These are phyloP conservation scores for Farysia itapuensis DNA, from an alignment of 1,284 basidiomycete genomes.

Conservation along the genomic window DNA sequence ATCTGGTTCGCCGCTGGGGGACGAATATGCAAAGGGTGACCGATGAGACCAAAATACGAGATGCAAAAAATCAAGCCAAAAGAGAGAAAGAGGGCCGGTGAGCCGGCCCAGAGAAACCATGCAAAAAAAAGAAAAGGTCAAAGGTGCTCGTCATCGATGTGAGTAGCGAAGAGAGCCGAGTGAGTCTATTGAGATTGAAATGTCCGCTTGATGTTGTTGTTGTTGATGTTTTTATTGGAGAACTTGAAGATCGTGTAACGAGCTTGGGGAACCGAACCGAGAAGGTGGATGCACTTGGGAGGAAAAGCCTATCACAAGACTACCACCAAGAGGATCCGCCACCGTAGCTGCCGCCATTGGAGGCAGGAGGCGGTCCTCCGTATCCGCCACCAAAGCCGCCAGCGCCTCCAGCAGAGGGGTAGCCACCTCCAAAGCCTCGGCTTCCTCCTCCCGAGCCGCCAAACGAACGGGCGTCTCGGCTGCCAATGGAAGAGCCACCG, in stretches of 20 bases:
- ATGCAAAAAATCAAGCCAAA: neutral
- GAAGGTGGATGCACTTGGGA: neutral
- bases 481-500: constrained; percentile 59
- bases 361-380: constrained; percentile 39
- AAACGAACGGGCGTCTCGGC: constrained; percentile 58
- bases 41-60: constrained; percentile 1
- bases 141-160: neutral
- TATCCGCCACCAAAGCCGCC: constrained; percentile 29
- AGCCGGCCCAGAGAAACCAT: neutral
- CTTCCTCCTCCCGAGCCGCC: constrained; percentile 46
- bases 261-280: neutral
- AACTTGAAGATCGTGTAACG: neutral
- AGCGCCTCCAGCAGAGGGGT: constrained; percentile 24
- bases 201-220: neutral
- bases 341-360: constrained; percentile 40
- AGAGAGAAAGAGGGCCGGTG: no score
- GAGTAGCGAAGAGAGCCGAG: neutral
- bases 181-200: neutral
- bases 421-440: constrained; percentile 43
- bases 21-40: neutral
- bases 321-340: constrained; percentile 37
- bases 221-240: no score
- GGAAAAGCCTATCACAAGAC: neutral
- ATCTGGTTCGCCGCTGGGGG: neutral
- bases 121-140: neutral